Percentiles rank a stretch among this genome's conserved stretches.
These are phyloP conservation scores for Camptophora hylomeconis DNA, from an alignment of 2,329 filamentous ascomycete species.

Conservation along the genomic window DNA sequence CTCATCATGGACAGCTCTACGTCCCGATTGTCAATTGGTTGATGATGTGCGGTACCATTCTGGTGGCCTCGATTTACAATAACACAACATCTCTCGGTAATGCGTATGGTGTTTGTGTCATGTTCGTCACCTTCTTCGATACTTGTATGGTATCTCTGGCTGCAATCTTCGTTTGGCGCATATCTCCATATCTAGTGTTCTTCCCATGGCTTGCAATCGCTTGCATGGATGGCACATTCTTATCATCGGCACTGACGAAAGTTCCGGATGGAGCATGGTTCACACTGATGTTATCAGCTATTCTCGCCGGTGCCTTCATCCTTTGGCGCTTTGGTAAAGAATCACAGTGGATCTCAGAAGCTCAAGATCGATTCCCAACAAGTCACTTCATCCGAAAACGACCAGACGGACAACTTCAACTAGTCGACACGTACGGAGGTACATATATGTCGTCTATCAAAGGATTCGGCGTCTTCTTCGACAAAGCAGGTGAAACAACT, in stretches of 20 bases:
- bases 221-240: constrained; percentile 54
- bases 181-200: constrained; percentile 44
- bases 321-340: constrained; percentile 73
- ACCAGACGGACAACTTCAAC: constrained; percentile 17
- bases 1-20: constrained; percentile 63
- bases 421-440: constrained; percentile 28
- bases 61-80: constrained; percentile 61
- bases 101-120: constrained; percentile 68
- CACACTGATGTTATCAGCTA: constrained; percentile 50
- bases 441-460: constrained; percentile 34
- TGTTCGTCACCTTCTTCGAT: constrained; percentile 66
- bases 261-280: constrained; percentile 70
- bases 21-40: constrained; percentile 67
- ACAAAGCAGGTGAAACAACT: constrained; percentile 54
- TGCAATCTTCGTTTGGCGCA: constrained; percentile 58
- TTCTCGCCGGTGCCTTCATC: constrained; percentile 53
- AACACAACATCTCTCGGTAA: constrained; percentile 57
- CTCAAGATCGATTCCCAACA: constrained; percentile 43
- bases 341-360: constrained; percentile 60
- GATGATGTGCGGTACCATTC: constrained; percentile 60
- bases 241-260: constrained; percentile 58
- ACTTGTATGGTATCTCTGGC: constrained; percentile 62
- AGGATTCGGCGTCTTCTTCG: constrained; percentile 62
- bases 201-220: constrained; percentile 51
- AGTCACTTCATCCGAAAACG: constrained; percentile 21